These are phyloP conservation scores for Ulmus americana DNA, from an alignment of 331 rosid genomes.

Conservation along the genomic window DNA sequence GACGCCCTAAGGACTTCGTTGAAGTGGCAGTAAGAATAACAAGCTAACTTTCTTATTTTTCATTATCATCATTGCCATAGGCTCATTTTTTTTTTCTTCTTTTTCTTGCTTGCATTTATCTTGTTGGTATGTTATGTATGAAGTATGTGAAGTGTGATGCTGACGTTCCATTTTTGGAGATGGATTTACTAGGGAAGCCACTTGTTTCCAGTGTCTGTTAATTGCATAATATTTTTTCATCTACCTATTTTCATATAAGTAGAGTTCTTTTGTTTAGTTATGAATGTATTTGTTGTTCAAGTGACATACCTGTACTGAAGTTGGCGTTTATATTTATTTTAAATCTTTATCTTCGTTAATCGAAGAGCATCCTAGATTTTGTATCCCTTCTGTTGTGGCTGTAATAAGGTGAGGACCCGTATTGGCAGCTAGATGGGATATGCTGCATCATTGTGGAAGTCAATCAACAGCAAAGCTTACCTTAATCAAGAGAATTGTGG, in stretches of 20 bases:
- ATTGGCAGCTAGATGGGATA: not conserved
- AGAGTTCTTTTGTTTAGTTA: not conserved
- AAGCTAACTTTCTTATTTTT: constrained; percentile 25
- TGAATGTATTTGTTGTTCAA: not conserved
- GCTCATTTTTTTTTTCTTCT: not conserved
- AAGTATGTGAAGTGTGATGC: constrained; percentile 2
- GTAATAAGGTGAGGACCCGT: not conserved
- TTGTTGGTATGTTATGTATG: constrained; percentile 6
- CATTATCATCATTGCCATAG: constrained; percentile 2
- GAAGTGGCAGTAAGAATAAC: constrained; percentile 75
- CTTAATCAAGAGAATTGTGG: not conserved
- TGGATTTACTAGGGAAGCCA: not conserved
- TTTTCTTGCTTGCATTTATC: constrained; percentile 6
- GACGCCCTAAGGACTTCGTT: constrained; percentile 87
- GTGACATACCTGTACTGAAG: not conserved
- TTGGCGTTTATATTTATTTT: not conserved
- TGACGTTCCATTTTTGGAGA: not conserved
- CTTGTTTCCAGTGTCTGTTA: constrained; percentile 1
- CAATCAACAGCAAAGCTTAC: not conserved
- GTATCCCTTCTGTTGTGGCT: not conserved
- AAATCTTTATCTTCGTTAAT: not conserved
- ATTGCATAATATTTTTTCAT: not conserved
- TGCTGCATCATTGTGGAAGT: not conserved
- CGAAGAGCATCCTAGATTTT: not conserved
- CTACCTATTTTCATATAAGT: not conserved